Base-by-base conservation (phyloP, 345 rosid genomes). In the Pistacia integerrima region DNA sequence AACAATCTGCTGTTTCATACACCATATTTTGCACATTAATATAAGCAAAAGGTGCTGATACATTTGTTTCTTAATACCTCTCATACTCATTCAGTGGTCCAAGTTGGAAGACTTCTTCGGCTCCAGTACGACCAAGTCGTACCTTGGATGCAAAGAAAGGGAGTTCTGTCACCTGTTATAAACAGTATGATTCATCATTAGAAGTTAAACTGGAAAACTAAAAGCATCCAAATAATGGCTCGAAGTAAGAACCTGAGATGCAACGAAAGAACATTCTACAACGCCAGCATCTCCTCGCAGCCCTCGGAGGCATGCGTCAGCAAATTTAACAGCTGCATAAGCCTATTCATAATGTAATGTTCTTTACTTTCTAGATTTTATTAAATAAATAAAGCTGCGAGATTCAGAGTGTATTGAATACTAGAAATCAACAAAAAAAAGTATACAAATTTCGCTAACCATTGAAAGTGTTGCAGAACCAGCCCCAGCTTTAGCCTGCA, bases 381-480 rank as follows among this genome's bases (percentile, higher is more conserved):
- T 55, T 25, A 38, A 11, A 41, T 20, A 5, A 57, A 8, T 22
- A 3, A 55, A 20, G 41, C 25, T 55, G 59, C 13, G 3, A 33
- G 65, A 58, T 73, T 57, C 17, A 11, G 18, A 28, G 14, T 64
- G 11, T 14, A 56, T 69, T 44, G 18, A 60, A 58, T 16, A 28
- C 16, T 4, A 48, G 57, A 60, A 49, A 55, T 11, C 1, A 12
- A 49, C 14, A 17, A 49, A 46, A 16, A 7, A 30, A 63, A 52
- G 56, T 55, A 73, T 20, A 64, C 56, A 71, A 69, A 41, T 65
- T 80, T 51, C 2, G 79, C 85, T 75, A 77, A 92, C 94, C 97
- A 92, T 92, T 58, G 97, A 92, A 46, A 89, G 85, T 65, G 97
- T 92, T 44, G 97, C 97, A 66, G 97, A 92, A 70, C 93, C 94